Evolutionary conservation across 495 filamentous ascomycete species (phyloP).

Genomic region (Aspergillus egyptiacus): DNA sequence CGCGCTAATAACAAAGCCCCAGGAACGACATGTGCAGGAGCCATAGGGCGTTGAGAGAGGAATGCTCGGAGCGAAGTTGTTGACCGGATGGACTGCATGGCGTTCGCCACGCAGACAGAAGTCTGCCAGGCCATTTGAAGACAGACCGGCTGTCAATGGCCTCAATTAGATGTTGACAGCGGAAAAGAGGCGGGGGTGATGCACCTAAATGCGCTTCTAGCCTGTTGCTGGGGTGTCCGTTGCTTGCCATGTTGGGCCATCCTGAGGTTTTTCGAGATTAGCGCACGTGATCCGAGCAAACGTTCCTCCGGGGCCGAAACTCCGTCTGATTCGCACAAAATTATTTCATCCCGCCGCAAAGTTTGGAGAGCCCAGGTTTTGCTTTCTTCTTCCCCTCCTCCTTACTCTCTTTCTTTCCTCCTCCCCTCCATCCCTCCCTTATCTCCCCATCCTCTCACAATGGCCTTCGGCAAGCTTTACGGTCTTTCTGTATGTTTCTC

Average conservation of each 20-base stretch:
- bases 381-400: constrained; percentile 31
- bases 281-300: constrained; percentile 27
- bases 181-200: background rate
- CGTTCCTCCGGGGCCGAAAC: constrained; percentile 31
- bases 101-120: constrained; percentile 34
- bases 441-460: constrained; percentile 45
- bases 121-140: constrained; percentile 32
- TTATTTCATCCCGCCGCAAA: constrained; percentile 19
- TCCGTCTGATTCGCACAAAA: constrained; percentile 34
- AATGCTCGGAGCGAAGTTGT: constrained; percentile 13
- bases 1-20: constrained; percentile 7
- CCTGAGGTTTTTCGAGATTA: constrained; percentile 25
- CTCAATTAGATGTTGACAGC: constrained; percentile 2
- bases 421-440: constrained; percentile 29
- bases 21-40: constrained; percentile 14
- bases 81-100: constrained; percentile 35
- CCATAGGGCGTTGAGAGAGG: constrained; percentile 13
- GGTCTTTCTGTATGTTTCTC: constrained; percentile 63
- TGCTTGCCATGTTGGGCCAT: constrained; percentile 8
- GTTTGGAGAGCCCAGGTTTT: constrained; percentile 7
- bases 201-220: background rate
- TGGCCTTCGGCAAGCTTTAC: constrained; percentile 97
- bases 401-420: constrained; percentile 25
- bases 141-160: constrained; percentile 12
- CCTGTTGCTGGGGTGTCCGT: background rate